phyloP scores from a whole-genome alignment of 768 basidiomycete species.

The Leccinum aurantiacum region DNA sequence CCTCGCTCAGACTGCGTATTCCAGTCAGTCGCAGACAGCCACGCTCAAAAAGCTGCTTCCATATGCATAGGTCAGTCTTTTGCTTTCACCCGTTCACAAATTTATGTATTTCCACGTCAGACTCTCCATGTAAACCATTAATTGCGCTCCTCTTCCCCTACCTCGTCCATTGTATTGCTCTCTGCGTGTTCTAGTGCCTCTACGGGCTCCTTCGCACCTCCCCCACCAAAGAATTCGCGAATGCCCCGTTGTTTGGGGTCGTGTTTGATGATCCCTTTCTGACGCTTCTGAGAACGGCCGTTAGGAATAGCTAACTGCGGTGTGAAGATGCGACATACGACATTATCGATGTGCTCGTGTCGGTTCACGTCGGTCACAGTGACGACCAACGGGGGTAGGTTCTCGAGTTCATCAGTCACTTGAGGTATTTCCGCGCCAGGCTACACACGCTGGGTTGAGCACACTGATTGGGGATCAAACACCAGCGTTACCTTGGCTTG shows the following conservation, averaged over 20 bases:
- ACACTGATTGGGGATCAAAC: neutral
- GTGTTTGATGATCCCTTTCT: slow-evolving; percentile 75
- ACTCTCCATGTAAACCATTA: slow-evolving; percentile 10
- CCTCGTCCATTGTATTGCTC: slow-evolving; percentile 33
- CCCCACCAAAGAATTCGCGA: slow-evolving; percentile 65
- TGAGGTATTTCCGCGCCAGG: slow-evolving; percentile 26
- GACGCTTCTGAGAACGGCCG: slow-evolving; percentile 50
- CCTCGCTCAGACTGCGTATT: slow-evolving; percentile 65
- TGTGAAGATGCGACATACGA: slow-evolving; percentile 45
- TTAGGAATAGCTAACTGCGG: slow-evolving; percentile 1
- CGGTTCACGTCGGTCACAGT: slow-evolving; percentile 53
- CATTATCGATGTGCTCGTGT: slow-evolving; percentile 51
- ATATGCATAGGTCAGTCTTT: slow-evolving; percentile 46
- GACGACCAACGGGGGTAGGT: too few species aligned
- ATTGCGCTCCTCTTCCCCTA: slow-evolving; percentile 8
- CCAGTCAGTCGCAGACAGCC: slow-evolving; percentile 60
- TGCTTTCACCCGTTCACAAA: neutral
- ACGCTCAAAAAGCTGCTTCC: slow-evolving; percentile 72
- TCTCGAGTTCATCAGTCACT: slow-evolving; percentile 19
- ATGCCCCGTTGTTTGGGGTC: slow-evolving; percentile 79
- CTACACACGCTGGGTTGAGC: slow-evolving; percentile 24
- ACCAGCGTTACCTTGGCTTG: slow-evolving; percentile 43
- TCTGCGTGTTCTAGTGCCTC: slow-evolving; percentile 18
- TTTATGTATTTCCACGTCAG: slow-evolving; percentile 6
- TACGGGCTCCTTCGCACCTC: slow-evolving; percentile 10